phyloP scores from a whole-genome alignment of 768 basidiomycete species.

The Russula abietina region DNA sequence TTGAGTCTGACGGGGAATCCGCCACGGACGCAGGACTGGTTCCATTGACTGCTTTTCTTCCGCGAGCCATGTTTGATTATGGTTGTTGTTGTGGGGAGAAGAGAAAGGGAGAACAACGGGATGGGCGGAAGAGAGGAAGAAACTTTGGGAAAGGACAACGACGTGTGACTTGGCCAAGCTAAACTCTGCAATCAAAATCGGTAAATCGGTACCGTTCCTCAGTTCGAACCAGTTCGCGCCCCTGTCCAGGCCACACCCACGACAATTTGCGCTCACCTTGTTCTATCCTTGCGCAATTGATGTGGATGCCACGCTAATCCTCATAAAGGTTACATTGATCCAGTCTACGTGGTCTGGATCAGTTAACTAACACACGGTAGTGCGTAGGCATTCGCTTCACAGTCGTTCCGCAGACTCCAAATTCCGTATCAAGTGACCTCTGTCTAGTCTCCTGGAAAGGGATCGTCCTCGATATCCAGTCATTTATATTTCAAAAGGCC shows the following conservation, averaged over 20 bases:
- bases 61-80: constrained; percentile 19
- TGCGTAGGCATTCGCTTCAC: too few relatives aligned
- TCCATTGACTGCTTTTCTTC: constrained; percentile 24
- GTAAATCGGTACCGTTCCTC: background rate
- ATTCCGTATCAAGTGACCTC: too few relatives aligned
- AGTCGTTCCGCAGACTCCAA: too few relatives aligned
- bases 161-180: background rate
- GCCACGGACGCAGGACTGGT: background rate
- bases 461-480: too few relatives aligned
- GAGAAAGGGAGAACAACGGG: background rate
- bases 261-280: background rate
- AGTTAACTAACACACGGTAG: too few relatives aligned
- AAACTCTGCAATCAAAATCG: background rate
- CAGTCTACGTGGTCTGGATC: too few relatives aligned
- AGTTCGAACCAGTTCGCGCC: constrained; percentile 20
- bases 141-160: background rate
- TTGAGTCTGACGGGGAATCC: constrained; percentile 17
- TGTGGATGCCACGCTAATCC: too few relatives aligned
- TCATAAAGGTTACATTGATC: too few relatives aligned
- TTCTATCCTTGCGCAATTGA: too few relatives aligned
- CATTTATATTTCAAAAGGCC: too few relatives aligned
- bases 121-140: background rate
- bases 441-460: too few relatives aligned
- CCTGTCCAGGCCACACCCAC: background rate
- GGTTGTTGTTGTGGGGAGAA: background rate